phyloP scores from a whole-genome alignment of 352 stramenopile genomes.

The Phytophthora boehmeriae region DNA sequence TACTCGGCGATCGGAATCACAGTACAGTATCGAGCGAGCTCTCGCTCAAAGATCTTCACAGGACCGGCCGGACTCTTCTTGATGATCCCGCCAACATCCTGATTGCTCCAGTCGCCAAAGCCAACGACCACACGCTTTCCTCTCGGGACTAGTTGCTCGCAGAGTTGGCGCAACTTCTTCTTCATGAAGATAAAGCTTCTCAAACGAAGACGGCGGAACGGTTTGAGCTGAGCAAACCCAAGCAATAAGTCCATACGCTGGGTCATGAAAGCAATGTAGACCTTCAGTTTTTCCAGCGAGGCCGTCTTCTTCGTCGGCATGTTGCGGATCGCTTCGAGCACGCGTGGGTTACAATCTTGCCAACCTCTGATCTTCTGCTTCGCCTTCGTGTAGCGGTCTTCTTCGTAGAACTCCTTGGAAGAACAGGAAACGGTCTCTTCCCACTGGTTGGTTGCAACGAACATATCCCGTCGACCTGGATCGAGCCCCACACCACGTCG shows the following conservation, averaged over 20 bases:
- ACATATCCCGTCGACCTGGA: slow-evolving; percentile 10
- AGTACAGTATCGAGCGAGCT: too few species aligned
- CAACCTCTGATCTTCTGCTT: slow-evolving; percentile 5
- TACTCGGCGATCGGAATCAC: too few species aligned
- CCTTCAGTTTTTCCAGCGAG: slow-evolving; percentile 8
- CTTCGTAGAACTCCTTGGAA: slow-evolving; percentile 19
- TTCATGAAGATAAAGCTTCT: slow-evolving; percentile 8
- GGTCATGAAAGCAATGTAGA: slow-evolving; percentile 14
- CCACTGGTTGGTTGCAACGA: slow-evolving; percentile 18
- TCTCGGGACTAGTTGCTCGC: slow-evolving; percentile 1
- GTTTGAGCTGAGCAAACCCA: slow-evolving; percentile 14
- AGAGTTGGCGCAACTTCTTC: slow-evolving; percentile 24
- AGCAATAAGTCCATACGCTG: slow-evolving; percentile 9
- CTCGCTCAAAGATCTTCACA: too few species aligned
- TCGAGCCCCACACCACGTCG: slow-evolving; percentile 20
- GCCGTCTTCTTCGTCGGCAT: slow-evolving; percentile 31
- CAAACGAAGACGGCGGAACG: slow-evolving; percentile 20
- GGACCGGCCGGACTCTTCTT: too few species aligned
- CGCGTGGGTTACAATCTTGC: not conserved
- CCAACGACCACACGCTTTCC: slow-evolving; percentile 14
- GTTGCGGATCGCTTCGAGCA: slow-evolving; percentile 8
- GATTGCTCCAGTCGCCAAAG: slow-evolving; percentile 25
- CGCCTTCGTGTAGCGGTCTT: slow-evolving; percentile 18
- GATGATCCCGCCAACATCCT: not conserved
- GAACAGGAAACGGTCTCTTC: slow-evolving; percentile 10